Evolutionary conservation across 2,329 filamentous ascomycete species (phyloP).

Genomic region (Beauveria scarabaeidicola): DNA sequence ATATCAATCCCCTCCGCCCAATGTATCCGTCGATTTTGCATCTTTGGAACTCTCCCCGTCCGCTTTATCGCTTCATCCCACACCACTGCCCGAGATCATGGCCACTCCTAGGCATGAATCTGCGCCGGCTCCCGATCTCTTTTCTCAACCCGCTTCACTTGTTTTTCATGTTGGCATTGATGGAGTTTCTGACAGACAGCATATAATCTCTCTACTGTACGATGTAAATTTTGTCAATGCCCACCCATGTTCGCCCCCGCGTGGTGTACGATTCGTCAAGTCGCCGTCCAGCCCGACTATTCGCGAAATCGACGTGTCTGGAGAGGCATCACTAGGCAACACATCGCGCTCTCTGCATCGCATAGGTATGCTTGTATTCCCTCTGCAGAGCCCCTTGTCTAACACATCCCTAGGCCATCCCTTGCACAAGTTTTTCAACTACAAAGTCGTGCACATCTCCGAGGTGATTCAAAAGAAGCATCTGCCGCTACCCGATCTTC

Average conservation of each 20-base stretch:
- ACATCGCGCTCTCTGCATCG: constrained; percentile 38
- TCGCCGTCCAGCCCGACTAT: constrained; percentile 52
- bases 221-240: constrained; percentile 59
- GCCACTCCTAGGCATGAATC: constrained; percentile 29
- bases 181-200: constrained; percentile 31
- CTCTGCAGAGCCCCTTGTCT: background rate
- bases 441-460: constrained; percentile 50
- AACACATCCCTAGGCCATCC: constrained; percentile 42
- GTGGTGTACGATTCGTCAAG: constrained; percentile 48
- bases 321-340: constrained; percentile 33
- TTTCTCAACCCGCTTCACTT: constrained; percentile 27
- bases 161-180: constrained; percentile 29
- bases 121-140: constrained; percentile 23
- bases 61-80: constrained; percentile 35
- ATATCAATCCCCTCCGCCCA: constrained; percentile 39
- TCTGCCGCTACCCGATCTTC: constrained; percentile 38
- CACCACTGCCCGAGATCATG: constrained; percentile 34
- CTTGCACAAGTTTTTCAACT: constrained; percentile 54
- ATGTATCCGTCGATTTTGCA: constrained; percentile 40
- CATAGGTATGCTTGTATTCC: constrained; percentile 30
- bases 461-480: constrained; percentile 42
- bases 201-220: constrained; percentile 40
- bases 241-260: constrained; percentile 53
- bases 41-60: constrained; percentile 40
- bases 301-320: constrained; percentile 46